Base-by-base conservation (phyloP, 306 rosid species). In the Vigna trinervia region DNA sequence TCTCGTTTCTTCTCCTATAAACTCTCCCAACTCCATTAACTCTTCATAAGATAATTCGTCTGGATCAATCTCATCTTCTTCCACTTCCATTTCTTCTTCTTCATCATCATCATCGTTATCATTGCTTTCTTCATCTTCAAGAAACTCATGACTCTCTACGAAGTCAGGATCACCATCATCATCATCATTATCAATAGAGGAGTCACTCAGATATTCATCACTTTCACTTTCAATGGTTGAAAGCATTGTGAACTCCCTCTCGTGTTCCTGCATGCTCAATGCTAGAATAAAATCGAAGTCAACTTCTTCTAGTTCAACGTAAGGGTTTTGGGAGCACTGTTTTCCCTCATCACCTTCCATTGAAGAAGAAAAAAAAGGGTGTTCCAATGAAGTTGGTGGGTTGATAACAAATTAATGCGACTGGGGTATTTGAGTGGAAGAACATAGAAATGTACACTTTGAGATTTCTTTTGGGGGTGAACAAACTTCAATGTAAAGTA, bases 31-130 rank as follows among this genome's bases (percentile, higher is more conserved):
- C 47, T 90, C 97, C 30, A 95, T 51, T 78, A 95, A 71, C 73
- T 92, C 97, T 84, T 95, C 98, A 19, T 92, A 90, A 0, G 92
- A 82, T 54, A 95, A 75, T 28, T 90, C 96, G 71, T 95, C 98
- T 19, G 85, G 86, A 39, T 86, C 97, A 6, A 88, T 41, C 0
- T 77, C 85, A 68, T 87, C 92, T 65, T 84, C 94, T 74, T 83
- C 87, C 84, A 83, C 69, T 48, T 85, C 91, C 86, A 81, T 86
- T 54, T 86, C 90, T 17, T 59, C 46, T 8, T 41, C 46, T 1
- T 41, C 65, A 2, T 74, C 23, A 14, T 69, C 60, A 0, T 86
- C 90, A 7, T 85, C 85, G 0, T 57, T 38, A 12, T 75, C 62
- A 17, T 56, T 62, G 78, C 73, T 85, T 72, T 76, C 85, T 50